Evolutionary conservation across 2,329 filamentous ascomycete species (phyloP).

Genomic region (Biscogniauxia mediterranea): DNA sequence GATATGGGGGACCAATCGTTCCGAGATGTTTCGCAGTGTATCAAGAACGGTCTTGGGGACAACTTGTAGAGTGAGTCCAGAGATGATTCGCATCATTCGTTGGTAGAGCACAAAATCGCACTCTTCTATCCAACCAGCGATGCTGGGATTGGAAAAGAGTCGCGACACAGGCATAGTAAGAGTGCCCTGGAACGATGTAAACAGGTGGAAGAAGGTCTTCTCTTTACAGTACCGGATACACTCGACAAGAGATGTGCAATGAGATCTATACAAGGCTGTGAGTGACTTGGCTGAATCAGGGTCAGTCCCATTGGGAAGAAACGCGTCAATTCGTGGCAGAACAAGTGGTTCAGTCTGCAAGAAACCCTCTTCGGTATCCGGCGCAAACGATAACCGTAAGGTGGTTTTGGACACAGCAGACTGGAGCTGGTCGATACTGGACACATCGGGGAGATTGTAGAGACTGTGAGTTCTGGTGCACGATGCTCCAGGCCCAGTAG

Average conservation of each 20-base stretch:
- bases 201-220: slow-evolving; percentile 93
- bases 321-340: slow-evolving; percentile 82
- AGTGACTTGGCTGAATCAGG: slow-evolving; percentile 82
- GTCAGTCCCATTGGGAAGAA: slow-evolving; percentile 79
- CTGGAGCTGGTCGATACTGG: slow-evolving; percentile 58
- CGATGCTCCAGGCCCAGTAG: slow-evolving; percentile 21
- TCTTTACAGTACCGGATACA: slow-evolving; percentile 95
- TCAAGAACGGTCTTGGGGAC: slow-evolving; percentile 85
- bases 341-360: slow-evolving; percentile 68
- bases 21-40: slow-evolving; percentile 82
- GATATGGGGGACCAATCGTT: slow-evolving; percentile 77
- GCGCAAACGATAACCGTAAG: slow-evolving; percentile 60
- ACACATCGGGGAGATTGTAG: slow-evolving; percentile 58
- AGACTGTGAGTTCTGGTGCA: slow-evolving; percentile 47
- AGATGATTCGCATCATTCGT: slow-evolving; percentile 91
- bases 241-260: slow-evolving; percentile 93
- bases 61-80: slow-evolving; percentile 85
- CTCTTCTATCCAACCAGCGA: slow-evolving; percentile 91
- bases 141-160: slow-evolving; percentile 74
- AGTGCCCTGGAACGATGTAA: slow-evolving; percentile 92
- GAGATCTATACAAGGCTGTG: slow-evolving; percentile 84
- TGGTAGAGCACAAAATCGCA: slow-evolving; percentile 96
- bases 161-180: slow-evolving; percentile 96
- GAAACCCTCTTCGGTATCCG: slow-evolving; percentile 53
- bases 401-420: slow-evolving; percentile 56